Percentiles rank a stretch among this genome's conserved stretches.
Evolutionary conservation across 768 basidiomycete species (phyloP).

Genomic region (Lactifluus echinatus): DNA sequence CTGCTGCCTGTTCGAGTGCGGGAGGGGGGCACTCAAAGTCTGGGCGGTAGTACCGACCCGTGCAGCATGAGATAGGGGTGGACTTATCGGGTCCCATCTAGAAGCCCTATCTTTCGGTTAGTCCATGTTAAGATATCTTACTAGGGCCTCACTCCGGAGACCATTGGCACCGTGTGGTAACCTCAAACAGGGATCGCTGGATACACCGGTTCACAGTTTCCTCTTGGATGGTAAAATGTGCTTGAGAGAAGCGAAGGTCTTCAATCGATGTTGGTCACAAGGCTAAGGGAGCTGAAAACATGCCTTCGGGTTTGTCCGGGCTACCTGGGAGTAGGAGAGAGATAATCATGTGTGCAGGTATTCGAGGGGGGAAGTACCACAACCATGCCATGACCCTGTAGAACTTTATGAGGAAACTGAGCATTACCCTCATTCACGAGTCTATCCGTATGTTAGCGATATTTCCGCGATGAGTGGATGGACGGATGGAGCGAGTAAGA

Average conservation of each 20-base stretch:
- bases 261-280: conserved; percentile 16
- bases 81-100: conserved; percentile 17
- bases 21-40: background rate
- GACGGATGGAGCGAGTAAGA: background rate
- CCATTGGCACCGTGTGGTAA: background rate
- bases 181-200: background rate
- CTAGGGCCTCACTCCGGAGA: conserved; percentile 1
- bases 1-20: background rate
- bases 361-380: background rate
- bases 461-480: background rate
- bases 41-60: background rate
- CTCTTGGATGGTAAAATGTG: background rate
- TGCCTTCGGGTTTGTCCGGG: conserved; percentile 13
- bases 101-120: conserved; percentile 7
- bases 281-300: background rate
- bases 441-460: background rate
- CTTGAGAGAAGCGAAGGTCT: conserved; percentile 3
- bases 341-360: background rate
- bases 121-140: background rate
- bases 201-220: background rate
- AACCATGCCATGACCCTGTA: background rate
- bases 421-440: background rate
- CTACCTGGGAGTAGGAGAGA: background rate
- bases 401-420: background rate
- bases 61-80: conserved; percentile 7